These are phyloP conservation scores for Trypanosoma congolense DNA, from an alignment of 208 protist species.

Conservation along the genomic window DNA sequence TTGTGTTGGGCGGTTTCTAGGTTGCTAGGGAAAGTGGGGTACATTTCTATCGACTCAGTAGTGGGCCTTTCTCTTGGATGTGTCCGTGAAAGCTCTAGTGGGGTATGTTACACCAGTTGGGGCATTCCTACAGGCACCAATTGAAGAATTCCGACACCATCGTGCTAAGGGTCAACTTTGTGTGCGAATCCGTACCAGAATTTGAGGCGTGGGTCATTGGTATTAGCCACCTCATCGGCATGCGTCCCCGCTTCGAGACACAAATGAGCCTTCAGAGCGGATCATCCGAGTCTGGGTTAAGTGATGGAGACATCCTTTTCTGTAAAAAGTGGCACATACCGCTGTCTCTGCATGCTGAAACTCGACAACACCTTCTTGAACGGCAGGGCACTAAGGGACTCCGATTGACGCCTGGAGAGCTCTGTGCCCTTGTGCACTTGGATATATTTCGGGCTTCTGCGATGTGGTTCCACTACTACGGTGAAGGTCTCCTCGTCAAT, in stretches of 20 bases:
- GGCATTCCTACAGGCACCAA: not conserved
- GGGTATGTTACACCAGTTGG: conserved; percentile 10
- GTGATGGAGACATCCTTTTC: conserved; percentile 17
- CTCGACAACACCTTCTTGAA: conserved; percentile 27
- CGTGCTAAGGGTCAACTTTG: conserved; percentile 34
- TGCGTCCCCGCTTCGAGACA: conserved; percentile 37
- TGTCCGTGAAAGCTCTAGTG: conserved; percentile 29
- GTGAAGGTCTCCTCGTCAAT: conserved; percentile 33
- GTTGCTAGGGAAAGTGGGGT: conserved; percentile 19
- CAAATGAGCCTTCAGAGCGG: conserved; percentile 24
- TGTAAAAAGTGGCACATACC: conserved; percentile 60
- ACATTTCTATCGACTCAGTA: conserved; percentile 39
- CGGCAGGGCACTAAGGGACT: conserved; percentile 20
- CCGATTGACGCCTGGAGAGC: conserved; percentile 50
- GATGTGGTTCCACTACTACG: conserved; percentile 51
- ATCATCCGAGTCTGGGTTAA: conserved; percentile 1
- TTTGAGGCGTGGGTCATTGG: conserved; percentile 80
- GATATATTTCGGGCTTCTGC: conserved; percentile 79
- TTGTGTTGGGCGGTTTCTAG: conserved; percentile 48
- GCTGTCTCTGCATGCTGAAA: conserved; percentile 29
- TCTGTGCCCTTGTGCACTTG: conserved; percentile 48
- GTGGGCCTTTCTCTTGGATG: conserved; percentile 53
- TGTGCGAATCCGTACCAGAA: conserved; percentile 40
- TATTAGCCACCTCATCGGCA: conserved; percentile 29
- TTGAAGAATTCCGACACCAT: not conserved